phyloP scores from a whole-genome alignment of 108 stramenopile species.

The Pseudonitzschia multiseries region DNA sequence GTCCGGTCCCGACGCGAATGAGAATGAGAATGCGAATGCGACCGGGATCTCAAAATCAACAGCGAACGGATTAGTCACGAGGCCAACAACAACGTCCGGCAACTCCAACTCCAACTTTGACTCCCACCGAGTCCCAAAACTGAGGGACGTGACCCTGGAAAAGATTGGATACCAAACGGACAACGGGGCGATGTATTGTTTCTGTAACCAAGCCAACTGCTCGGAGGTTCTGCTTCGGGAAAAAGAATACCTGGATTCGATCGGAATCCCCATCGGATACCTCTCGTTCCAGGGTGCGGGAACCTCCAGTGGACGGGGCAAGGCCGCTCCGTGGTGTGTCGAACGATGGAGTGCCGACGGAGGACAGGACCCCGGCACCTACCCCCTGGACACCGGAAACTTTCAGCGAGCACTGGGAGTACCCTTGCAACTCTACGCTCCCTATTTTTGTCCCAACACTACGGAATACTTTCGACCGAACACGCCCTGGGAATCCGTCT shows the following conservation, averaged over 20 bases:
- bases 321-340: constrained; percentile 48
- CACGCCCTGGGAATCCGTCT: constrained; percentile 25
- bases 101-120: too few relatives aligned
- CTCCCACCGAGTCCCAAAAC: too few relatives aligned
- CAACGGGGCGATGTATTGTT: constrained; percentile 49
- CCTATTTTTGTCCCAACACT: constrained; percentile 43
- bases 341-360: constrained; percentile 40
- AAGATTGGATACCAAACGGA: constrained; percentile 52
- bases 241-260: constrained; percentile 22
- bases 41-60: too few relatives aligned
- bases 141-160: constrained; percentile 32
- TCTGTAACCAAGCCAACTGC: constrained; percentile 39
- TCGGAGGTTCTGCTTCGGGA: constrained; percentile 26
- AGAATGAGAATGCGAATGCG: too few relatives aligned
- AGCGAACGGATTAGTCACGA: too few relatives aligned
- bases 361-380: constrained; percentile 26
- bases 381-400: constrained; percentile 23
- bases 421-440: constrained; percentile 43
- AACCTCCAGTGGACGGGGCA: constrained; percentile 32
- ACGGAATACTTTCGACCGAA: constrained; percentile 19
- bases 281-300: constrained; percentile 48
- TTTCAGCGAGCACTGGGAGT: constrained; percentile 29
- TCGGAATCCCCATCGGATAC: constrained; percentile 39
- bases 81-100: too few relatives aligned
- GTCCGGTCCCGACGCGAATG: too few relatives aligned